Conservation (phyloP, 2,329 filamentous ascomycete genomes). For the Ophiocordyceps camponoti-saundersi region DNA sequence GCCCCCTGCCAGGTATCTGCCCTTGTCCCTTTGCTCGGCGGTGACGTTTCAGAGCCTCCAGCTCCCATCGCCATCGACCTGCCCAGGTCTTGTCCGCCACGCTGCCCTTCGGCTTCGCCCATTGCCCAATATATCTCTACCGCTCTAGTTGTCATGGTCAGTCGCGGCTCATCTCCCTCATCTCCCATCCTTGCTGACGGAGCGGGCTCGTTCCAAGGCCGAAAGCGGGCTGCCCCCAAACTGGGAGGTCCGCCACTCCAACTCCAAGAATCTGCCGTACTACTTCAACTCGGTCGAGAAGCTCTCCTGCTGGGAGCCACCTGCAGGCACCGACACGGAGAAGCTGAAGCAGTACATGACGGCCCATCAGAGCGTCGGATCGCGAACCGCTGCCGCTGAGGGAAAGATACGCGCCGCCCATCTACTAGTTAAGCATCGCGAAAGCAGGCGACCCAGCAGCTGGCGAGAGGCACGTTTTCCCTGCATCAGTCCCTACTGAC, state of each 20-base stretch:
- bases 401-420: conserved; percentile 91
- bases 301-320: conserved; percentile 90
- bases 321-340: conserved; percentile 72
- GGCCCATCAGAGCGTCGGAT: conserved; percentile 53
- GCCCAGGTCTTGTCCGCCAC: no score
- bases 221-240: conserved; percentile 67
- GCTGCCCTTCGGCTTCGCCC: no score
- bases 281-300: conserved; percentile 87
- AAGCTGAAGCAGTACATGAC: conserved; percentile 93
- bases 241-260: conserved; percentile 96
- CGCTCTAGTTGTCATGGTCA: no score
- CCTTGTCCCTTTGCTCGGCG: not conserved
- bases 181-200: not conserved
- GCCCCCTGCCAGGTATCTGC: not conserved
- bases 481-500: not conserved
- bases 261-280: conserved; percentile 97
- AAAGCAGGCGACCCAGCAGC: conserved; percentile 75
- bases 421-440: conserved; percentile 81
- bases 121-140: no score
- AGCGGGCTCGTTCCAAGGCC: conserved; percentile 23
- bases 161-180: no score
- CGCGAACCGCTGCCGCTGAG: conserved; percentile 27
- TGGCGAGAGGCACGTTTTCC: conserved; percentile 51
- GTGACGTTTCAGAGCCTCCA: not conserved
- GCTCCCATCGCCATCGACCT: no score